phyloP scores from a whole-genome alignment of 352 stramenopile genomes.

The Pythium diclinum region DNA sequence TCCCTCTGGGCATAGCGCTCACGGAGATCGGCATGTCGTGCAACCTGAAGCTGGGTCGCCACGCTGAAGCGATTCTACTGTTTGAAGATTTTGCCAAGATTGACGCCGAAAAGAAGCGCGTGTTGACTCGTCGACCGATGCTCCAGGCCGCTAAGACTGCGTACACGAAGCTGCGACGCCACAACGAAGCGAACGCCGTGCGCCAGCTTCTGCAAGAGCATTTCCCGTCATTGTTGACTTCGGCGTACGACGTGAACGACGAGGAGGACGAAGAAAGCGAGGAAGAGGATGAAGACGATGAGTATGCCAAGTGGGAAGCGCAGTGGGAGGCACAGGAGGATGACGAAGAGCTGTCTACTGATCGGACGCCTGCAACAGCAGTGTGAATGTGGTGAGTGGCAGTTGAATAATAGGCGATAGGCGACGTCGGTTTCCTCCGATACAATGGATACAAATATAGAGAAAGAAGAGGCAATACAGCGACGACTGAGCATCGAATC shows the following conservation, averaged over 20 bases:
- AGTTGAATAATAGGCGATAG: conserved; percentile 2
- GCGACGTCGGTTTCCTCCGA: conserved; percentile 3
- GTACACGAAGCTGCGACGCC: conserved; percentile 47
- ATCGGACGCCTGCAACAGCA: not conserved
- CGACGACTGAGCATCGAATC: conserved; percentile 2
- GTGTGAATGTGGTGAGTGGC: not conserved
- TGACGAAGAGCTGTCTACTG: not conserved
- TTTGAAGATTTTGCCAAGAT: conserved; percentile 72
- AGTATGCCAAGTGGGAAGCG: conserved; percentile 23
- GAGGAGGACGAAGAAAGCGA: conserved; percentile 23
- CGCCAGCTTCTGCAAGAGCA: conserved; percentile 40
- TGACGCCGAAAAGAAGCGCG: conserved; percentile 59
- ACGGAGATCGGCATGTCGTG: conserved; percentile 75
- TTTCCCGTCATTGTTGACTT: conserved; percentile 25
- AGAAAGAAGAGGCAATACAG: conserved; percentile 1
- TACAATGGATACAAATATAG: conserved; percentile 12
- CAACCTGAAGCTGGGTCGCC: conserved; percentile 53
- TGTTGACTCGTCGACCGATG: conserved; percentile 56
- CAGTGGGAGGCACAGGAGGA: conserved; percentile 3
- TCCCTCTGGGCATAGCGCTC: conserved; percentile 64
- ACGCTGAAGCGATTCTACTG: conserved; percentile 59
- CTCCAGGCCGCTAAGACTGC: conserved; percentile 52
- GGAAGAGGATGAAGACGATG: conserved; percentile 27
- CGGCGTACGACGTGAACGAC: conserved; percentile 7
- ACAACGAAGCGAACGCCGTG: conserved; percentile 66